Evolutionary conservation across 805 yeast genomes (phyloP), one percentile per base, ranked within the genome.

Genomic region (Sugiyamaella chiloensis): DNA sequence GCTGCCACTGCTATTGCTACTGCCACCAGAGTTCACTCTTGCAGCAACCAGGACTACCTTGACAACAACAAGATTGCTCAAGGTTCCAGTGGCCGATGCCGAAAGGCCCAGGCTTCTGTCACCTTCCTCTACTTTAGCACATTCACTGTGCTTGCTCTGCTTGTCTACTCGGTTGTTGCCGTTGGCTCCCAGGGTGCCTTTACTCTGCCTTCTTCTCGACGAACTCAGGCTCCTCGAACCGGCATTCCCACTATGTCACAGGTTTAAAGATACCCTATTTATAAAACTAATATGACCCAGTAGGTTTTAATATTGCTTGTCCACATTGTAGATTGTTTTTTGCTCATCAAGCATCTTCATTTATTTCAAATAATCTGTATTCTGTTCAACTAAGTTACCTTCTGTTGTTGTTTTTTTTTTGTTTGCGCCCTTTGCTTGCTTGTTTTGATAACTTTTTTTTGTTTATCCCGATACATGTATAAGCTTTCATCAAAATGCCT

Each of bases 1-100:
- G 98, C 87, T 56, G 98, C 90, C 61, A 81, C 95, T 50, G 96
- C 96, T 45, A 74, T 93, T 64, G 98, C 98, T 46, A 95, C 87
- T 52, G 95, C 82, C 61, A 81, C 86, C 64, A 81, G 90, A 70
- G 76, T 75, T 55, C 96, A 89, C 77, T 84, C 95, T 34, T 91
- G 99, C 77, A 51, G 73, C 59, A 85, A 88, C 80, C 57, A 72
- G 53, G 50, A 35, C 47, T 89, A 87, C 76, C 52, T 89, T 57
- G 73, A 80, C 58, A 42, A 59, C 56, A 91, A 91, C 78, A 68
- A 68, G 52, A 77, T 87, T 59, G 69, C 86, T 52, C 87, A 87
- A 73, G 95, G 95, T 57, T 75, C 83, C 36, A 62, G 72, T 19
- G 86, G 80, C 63, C 82, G 98, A 76, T 93, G 99, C 75, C 87